A percentile compares a stretch with the other conserved stretches of the same genome.
Conservation (phyloP, 2,329 filamentous ascomycete genomes). For the Neonectria magnoliae region DNA sequence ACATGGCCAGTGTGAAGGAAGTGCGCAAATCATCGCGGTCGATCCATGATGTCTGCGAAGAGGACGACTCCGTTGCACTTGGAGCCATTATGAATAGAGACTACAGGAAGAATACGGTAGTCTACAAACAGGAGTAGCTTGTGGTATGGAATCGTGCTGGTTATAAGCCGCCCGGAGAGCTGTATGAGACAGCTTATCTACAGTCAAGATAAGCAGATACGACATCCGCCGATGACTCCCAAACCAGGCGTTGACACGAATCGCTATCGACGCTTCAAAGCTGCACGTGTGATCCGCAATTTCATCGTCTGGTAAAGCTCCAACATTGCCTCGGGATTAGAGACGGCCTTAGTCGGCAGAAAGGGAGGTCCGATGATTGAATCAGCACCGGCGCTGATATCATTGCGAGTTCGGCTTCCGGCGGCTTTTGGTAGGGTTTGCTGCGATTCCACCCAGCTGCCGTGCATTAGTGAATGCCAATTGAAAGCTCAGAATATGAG, state of each 20-base stretch:
- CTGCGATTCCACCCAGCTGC: background rate
- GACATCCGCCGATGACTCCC: conserved; percentile 18
- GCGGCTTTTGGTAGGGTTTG: background rate
- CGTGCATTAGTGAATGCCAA: too few species aligned
- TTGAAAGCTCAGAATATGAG: background rate
- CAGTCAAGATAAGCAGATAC: conserved; percentile 21
- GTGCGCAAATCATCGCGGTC: conserved; percentile 37
- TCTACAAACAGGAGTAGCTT: background rate
- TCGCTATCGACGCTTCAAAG: conserved; percentile 11
- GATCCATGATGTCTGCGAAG: conserved; percentile 8
- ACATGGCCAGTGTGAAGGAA: conserved; percentile 33
- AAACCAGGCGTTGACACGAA: background rate
- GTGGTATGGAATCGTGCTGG: background rate
- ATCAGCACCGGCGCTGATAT: background rate
- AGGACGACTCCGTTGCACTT: conserved; percentile 6
- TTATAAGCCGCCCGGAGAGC: background rate
- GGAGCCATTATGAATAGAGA: conserved; percentile 18
- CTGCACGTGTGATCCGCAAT: conserved; percentile 1
- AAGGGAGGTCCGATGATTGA: background rate
- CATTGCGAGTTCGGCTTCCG: conserved; percentile 11
- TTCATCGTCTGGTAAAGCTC: background rate
- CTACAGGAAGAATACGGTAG: background rate
- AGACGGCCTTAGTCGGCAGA: background rate
- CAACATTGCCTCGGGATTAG: background rate
- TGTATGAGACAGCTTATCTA: conserved; percentile 18